Conservation (phyloP, 2,329 filamentous ascomycete species). For the Ophiosphaerella narmari region DNA sequence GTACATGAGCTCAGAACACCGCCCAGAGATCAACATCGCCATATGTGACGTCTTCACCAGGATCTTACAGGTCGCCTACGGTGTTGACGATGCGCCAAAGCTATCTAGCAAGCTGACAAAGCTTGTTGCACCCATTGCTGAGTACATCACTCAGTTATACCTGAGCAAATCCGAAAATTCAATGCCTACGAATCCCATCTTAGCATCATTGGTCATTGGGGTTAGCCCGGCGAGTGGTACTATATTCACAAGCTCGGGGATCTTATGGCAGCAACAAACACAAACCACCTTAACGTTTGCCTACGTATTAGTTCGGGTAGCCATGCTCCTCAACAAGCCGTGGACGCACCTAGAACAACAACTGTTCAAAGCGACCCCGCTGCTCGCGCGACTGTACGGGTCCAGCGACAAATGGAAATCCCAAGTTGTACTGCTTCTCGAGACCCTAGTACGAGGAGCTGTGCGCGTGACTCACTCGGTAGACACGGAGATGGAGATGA, state of each 20-base stretch:
- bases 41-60: slow-evolving; percentile 73
- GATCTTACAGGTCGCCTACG: slow-evolving; percentile 73
- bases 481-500: slow-evolving; percentile 9
- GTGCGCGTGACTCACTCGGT: slow-evolving; percentile 57
- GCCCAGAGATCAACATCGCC: slow-evolving; percentile 68
- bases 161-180: slow-evolving; percentile 71
- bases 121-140: slow-evolving; percentile 72
- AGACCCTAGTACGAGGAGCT: slow-evolving; percentile 73
- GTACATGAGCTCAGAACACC: slow-evolving; percentile 71
- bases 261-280: slow-evolving; percentile 64
- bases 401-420: slow-evolving; percentile 68
- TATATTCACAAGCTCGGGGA: slow-evolving; percentile 47
- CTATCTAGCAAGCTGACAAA: slow-evolving; percentile 59
- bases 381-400: slow-evolving; percentile 77
- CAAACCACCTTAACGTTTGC: slow-evolving; percentile 68
- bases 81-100: slow-evolving; percentile 66
- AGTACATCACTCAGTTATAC: slow-evolving; percentile 77
- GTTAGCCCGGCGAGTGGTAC: slow-evolving; percentile 44
- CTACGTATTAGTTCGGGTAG: slow-evolving; percentile 71
- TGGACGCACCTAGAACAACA: slow-evolving; percentile 73
- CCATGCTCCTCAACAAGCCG: slow-evolving; percentile 66
- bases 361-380: slow-evolving; percentile 77
- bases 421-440: slow-evolving; percentile 70
- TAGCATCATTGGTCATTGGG: slow-evolving; percentile 69
- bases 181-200: slow-evolving; percentile 75